phyloP scores from a whole-genome alignment of 257 asterid species.

The Petrea volubilis region DNA sequence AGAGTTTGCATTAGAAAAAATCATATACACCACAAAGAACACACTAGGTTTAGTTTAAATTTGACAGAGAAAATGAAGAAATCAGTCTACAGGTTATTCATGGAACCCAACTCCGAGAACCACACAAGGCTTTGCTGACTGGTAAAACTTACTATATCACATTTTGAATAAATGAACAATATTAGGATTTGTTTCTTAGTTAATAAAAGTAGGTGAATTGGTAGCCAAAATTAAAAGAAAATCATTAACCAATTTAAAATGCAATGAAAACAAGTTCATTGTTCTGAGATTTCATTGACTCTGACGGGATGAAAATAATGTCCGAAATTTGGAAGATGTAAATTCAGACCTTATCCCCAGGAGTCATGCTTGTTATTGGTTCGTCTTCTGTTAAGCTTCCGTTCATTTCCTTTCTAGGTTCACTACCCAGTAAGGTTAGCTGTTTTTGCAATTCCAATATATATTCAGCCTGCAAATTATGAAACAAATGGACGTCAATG shows the following conservation, averaged over 20 bases:
- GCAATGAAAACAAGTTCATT: not conserved
- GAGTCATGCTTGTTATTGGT: conserved; percentile 65
- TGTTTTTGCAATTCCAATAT: conserved; percentile 94
- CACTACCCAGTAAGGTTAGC: conserved; percentile 74
- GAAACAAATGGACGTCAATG: not conserved
- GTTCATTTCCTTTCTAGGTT: conserved; percentile 64
- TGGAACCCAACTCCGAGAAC: not conserved
- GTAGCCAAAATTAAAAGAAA: not conserved
- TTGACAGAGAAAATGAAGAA: too few relatives aligned
- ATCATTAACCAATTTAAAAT: too few relatives aligned
- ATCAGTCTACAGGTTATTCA: not conserved
- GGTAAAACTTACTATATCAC: not conserved
- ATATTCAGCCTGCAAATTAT: conserved; percentile 75
- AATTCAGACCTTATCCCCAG: conserved; percentile 68
- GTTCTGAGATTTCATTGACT: too few relatives aligned
- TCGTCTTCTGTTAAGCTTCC: conserved; percentile 76
- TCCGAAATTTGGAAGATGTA: not conserved
- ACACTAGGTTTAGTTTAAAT: too few relatives aligned
- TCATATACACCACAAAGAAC: not conserved
- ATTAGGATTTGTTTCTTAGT: not conserved
- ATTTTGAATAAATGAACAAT: not conserved
- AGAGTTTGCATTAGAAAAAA: conserved; percentile 3
- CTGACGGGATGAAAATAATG: too few relatives aligned
- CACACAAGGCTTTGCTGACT: not conserved
- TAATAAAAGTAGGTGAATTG: not conserved